Base-by-base conservation (phyloP, 2,329 filamentous ascomycete genomes). In the Leptosphaerulina australis region DNA sequence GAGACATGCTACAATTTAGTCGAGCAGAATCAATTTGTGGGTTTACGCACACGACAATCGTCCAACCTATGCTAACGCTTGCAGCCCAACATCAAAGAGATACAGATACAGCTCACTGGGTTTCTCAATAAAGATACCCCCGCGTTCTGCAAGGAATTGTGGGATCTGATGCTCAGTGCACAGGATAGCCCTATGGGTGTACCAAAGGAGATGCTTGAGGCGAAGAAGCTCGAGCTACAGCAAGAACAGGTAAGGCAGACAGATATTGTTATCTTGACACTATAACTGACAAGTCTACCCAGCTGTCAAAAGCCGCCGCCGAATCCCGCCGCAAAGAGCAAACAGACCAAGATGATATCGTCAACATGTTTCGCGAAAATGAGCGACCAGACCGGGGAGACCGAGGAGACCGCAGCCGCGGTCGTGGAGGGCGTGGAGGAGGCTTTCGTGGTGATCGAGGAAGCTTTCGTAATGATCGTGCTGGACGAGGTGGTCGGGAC, bases 121-220 rank as follows among this genome's bases (percentile, higher is more conserved):
- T 99, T 99, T 66, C 83, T 99, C 61, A 92, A 96, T 66, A 93
- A 95, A 72, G 91, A 97, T 60, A 94, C 91, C 0, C 80, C 91
- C 1, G 76, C 81, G 0, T 99, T 99, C 69, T 97, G 93, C 74
- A 93, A 96, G 70, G 90, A 97, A 56, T 76, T 99, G 10, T 99
- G 94, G 94, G 90, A 87, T 51, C 78, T 99, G 14, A 88, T 93
- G 63, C 77, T 99, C 35, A 97, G 92, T 72, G 94, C 91, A 8
- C 94, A 99, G 73, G 79, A 83, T 30, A 96, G 87, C 70, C 86
- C 91, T 0, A 88, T 94, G 69, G 94, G 94, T 45, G 91, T 99
- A 10, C 93, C 94, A 0, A 93, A 96, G 73, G 92, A 97, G 74
- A 80, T 99, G 31, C 77, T 99, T 2, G 94, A 99, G 71, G 92